phyloP scores from a whole-genome alignment of 306 rosid genomes.

The Aeschynomene evenia region DNA sequence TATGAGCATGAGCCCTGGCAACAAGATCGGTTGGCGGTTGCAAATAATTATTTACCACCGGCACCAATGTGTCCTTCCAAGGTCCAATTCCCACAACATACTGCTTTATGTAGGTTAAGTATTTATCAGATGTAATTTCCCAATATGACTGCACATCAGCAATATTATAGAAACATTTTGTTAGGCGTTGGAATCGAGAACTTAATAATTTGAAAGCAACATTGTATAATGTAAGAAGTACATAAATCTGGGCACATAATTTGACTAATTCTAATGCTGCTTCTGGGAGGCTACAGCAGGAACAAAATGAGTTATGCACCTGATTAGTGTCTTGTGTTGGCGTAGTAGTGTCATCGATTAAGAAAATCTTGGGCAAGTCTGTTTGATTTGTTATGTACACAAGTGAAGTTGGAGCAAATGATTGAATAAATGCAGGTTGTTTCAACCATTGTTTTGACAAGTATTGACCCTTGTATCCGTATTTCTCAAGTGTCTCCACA shows the following conservation, averaged over 20 bases:
- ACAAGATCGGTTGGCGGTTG: slow-evolving; percentile 68
- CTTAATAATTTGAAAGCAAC: background rate
- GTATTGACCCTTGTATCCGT: slow-evolving; percentile 85
- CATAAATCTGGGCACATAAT: background rate
- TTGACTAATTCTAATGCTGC: slow-evolving; percentile 1
- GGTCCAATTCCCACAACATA: slow-evolving; percentile 93
- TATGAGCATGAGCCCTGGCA: slow-evolving; percentile 72
- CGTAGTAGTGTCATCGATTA: slow-evolving; percentile 59
- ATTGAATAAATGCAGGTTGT: slow-evolving; percentile 83
- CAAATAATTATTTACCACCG: slow-evolving; percentile 53
- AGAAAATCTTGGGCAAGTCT: slow-evolving; percentile 68
- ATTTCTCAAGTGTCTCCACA: slow-evolving; percentile 75
- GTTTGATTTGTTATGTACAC: slow-evolving; percentile 66
- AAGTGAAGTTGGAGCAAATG: slow-evolving; percentile 93
- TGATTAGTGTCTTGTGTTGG: slow-evolving; percentile 90
- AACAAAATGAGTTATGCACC: slow-evolving; percentile 41
- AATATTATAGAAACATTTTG: slow-evolving; percentile 2
- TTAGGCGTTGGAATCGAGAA: slow-evolving; percentile 16
- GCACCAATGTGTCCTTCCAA: slow-evolving; percentile 86
- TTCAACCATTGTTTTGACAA: slow-evolving; percentile 80
- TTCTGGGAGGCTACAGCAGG: background rate
- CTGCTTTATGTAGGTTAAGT: slow-evolving; percentile 62
- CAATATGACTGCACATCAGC: slow-evolving; percentile 73
- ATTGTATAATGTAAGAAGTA: background rate
- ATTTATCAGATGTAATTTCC: slow-evolving; percentile 82